Evolutionary conservation across 164 flowering plant genomes (phyloP), one percentile per base, ranked within the genome.

Genomic region (Aristolochia californica): DNA sequence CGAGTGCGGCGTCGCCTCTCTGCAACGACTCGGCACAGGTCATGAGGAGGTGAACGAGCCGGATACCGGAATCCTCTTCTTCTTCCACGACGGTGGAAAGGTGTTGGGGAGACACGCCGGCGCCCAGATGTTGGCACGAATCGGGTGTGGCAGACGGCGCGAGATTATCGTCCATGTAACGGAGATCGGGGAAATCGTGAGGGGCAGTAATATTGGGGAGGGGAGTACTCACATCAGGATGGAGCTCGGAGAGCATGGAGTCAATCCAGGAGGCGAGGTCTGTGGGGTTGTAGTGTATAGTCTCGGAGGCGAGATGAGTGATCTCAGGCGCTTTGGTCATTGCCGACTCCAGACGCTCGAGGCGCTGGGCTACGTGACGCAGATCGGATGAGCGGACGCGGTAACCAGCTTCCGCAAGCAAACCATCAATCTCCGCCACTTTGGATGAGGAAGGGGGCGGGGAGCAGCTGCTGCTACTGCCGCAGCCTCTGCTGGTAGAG

Each of bases 251-350:
- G 24, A 86, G 72, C 40, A 83, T 62, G 45, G 81, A 74, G 58
- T 83, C 87, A 25, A 85, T 76, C 94, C 87, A 83, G 44, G 82
- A 67, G 47, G 73, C 73, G 27, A 85, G 68, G 75, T 85, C 87
- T 53, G 94, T 70, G 27, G 94, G 94, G 67, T 86, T 87, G 65
- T 79, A 77, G 60, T 72, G 85, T 13, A 87, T 77, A 44, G 74
- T 63, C 30, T 78, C 84, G 52, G 78, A 67, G 18, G 78, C 74
- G 23, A 74, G 67, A 7, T 59, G 62, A 17, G 84, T 63, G 60
- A 79, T 58, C 9, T 70, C 77, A 5, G 67, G 56, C 20, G 68
- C 18, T 69, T 70, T 72, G 55, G 68, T 76, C 81, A 82, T 78
- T 28, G 60, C 84, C 22, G 69, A 74, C 45, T 85, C 88, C 1